A percentile compares a stretch with the other conserved stretches of the same genome.
Evolutionary conservation across 2,329 filamentous ascomycete species (phyloP).

Genomic region (Anthostomella pinea): DNA sequence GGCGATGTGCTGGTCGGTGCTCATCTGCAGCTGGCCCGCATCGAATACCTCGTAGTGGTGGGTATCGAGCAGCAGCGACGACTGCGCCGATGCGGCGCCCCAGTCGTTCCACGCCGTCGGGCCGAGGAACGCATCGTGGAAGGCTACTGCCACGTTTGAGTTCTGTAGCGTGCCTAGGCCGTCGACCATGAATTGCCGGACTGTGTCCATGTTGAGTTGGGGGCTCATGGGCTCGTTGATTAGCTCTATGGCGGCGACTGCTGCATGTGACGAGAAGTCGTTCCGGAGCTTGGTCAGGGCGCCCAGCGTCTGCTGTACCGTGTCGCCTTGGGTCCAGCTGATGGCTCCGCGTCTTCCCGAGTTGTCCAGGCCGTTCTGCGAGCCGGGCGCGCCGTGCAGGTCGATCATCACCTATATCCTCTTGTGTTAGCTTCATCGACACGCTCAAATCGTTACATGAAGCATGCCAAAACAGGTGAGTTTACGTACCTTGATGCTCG

Average conservation of each 20-base stretch:
- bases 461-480: too few species aligned
- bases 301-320: conserved; percentile 37
- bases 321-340: conserved; percentile 28
- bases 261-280: conserved; percentile 37
- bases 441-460: too few species aligned
- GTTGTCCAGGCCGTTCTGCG: conserved; percentile 63
- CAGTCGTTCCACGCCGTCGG: conserved; percentile 69
- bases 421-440: not conserved
- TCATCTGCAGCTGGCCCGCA: conserved; percentile 60
- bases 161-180: conserved; percentile 45
- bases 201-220: conserved; percentile 48
- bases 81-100: conserved; percentile 53
- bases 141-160: conserved; percentile 58
- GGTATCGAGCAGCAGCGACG: conserved; percentile 67
- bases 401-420: conserved; percentile 56
- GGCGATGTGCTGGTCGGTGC: conserved; percentile 64
- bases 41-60: conserved; percentile 83
- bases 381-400: conserved; percentile 54
- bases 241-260: conserved; percentile 65
- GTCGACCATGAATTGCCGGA: conserved; percentile 36
- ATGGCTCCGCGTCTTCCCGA: conserved; percentile 47
- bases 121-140: conserved; percentile 73
- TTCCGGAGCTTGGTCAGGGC: conserved; percentile 53
- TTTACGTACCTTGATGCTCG: conserved; percentile 19
- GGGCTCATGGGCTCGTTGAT: conserved; percentile 66